A percentile compares a stretch with the other conserved stretches of the same genome.
phyloP scores from a whole-genome alignment of 805 yeast genomes.

The Wickerhamiella kazuoi region DNA sequence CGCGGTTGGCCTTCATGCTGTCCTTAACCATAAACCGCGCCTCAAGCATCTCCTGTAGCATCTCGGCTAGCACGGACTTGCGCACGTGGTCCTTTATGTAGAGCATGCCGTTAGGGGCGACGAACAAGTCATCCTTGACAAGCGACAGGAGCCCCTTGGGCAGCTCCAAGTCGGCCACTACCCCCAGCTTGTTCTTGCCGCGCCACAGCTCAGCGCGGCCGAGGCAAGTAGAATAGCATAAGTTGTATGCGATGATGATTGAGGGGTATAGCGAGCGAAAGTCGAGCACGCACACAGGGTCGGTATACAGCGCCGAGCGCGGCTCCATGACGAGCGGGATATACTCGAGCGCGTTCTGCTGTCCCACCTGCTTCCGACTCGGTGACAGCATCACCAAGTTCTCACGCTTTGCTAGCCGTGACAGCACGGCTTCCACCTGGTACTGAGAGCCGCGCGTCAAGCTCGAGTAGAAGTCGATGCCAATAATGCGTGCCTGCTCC shows the following conservation, averaged over 20 bases:
- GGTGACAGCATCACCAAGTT: conserved; percentile 63
- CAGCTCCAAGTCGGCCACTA: conserved; percentile 27
- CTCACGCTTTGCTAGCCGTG: conserved; percentile 60
- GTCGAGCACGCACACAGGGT: conserved; percentile 79
- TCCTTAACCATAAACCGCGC: conserved; percentile 63
- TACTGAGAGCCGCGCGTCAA: conserved; percentile 84
- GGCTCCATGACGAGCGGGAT: conserved; percentile 93
- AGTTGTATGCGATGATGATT: conserved; percentile 74
- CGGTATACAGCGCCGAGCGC: conserved; percentile 60
- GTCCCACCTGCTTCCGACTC: conserved; percentile 57
- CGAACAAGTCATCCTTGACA: conserved; percentile 34
- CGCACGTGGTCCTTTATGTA: conserved; percentile 52
- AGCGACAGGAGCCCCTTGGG: conserved; percentile 40
- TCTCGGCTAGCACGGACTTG: conserved; percentile 57
- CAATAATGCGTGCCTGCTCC: conserved; percentile 72
- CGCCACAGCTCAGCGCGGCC: conserved; percentile 21
- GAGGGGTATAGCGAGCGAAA: conserved; percentile 93
- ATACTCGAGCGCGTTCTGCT: conserved; percentile 71
- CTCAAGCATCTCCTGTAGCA: conserved; percentile 69
- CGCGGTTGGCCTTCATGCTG: conserved; percentile 38
- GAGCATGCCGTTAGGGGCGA: conserved; percentile 79
- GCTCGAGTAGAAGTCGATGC: conserved; percentile 78
- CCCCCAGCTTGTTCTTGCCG: conserved; percentile 23
- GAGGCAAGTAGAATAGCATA: conserved; percentile 33
- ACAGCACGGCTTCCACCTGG: conserved; percentile 73